Evolutionary conservation across 2,329 filamentous ascomycete species (phyloP).

Genomic region (Diaporthe caulivora): DNA sequence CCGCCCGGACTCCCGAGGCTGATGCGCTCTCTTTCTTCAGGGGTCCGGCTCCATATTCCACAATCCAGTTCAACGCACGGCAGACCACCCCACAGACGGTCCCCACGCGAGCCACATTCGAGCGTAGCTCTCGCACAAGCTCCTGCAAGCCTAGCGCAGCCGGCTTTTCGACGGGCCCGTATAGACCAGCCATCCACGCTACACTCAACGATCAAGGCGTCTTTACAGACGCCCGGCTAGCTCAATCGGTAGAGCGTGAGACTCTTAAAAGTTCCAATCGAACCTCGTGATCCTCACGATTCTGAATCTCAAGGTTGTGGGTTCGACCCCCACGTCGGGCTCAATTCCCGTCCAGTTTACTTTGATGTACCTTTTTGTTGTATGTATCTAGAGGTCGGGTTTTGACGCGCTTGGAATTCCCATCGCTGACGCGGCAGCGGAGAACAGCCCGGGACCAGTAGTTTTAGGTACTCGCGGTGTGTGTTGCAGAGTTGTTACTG

Average conservation of each 20-base stretch:
- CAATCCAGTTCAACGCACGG: background rate
- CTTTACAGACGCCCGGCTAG: slow-evolving; percentile 63
- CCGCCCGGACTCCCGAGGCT: background rate
- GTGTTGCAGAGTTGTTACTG: no score
- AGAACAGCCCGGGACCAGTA: no score
- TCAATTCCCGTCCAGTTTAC: slow-evolving; percentile 1
- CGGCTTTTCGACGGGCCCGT: no score
- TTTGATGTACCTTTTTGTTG: background rate
- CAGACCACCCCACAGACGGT: background rate
- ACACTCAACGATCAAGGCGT: slow-evolving; percentile 25
- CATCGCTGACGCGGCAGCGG: no score
- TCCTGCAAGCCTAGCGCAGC: background rate
- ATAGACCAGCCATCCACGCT: no score
- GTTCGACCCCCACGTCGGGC: slow-evolving; percentile 39
- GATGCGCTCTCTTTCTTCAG: background rate
- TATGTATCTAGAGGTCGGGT: background rate
- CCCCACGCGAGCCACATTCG: background rate
- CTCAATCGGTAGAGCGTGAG: slow-evolving; percentile 81
- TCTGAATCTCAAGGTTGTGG: slow-evolving; percentile 39
- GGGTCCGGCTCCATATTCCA: background rate
- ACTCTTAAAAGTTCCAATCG: slow-evolving; percentile 64
- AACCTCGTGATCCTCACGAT: slow-evolving; percentile 13
- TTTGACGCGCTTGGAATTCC: no score
- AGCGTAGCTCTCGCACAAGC: background rate
- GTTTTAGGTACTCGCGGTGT: no score